These are phyloP conservation scores for Rhizopus sp. DNA, from an alignment of 371 early-diverging fungal genomes.

Conservation along the genomic window DNA sequence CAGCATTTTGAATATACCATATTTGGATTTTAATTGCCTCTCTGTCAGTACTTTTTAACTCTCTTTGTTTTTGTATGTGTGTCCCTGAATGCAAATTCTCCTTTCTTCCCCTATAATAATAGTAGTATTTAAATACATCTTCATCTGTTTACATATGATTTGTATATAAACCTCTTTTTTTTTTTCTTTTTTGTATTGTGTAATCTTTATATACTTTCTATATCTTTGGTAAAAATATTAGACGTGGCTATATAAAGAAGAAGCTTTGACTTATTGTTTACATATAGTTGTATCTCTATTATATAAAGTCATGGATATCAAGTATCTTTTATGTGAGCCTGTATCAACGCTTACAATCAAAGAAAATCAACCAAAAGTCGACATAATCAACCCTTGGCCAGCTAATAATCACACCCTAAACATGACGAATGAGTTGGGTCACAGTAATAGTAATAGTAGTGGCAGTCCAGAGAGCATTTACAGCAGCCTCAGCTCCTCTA, in stretches of 20 bases:
- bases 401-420: not conserved
- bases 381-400: constrained; percentile 3
- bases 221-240: not conserved
- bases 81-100: constrained; percentile 3
- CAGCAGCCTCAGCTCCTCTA: constrained; percentile 28
- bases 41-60: constrained; percentile 8
- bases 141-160: constrained; percentile 1
- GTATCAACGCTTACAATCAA: constrained; percentile 21
- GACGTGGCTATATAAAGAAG: not conserved
- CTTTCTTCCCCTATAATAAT: not conserved
- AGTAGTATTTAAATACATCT: too few relatives aligned
- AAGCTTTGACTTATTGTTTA: not conserved
- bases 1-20: constrained; percentile 19
- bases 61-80: constrained; percentile 4
- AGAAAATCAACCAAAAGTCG: constrained; percentile 8
- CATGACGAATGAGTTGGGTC: not conserved
- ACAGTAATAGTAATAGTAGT: constrained; percentile 14
- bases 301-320: constrained; percentile 19
- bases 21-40: constrained; percentile 13
- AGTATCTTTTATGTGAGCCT: constrained; percentile 30
- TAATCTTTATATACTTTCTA: too few relatives aligned
- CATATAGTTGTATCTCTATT: not conserved
- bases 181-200: not conserved
- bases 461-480: constrained; percentile 26
- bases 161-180: not conserved